A percentile compares a stretch with the other conserved stretches of the same genome.
Conservation (phyloP, 768 basidiomycete species). For the Lentinus tigrinus region DNA sequence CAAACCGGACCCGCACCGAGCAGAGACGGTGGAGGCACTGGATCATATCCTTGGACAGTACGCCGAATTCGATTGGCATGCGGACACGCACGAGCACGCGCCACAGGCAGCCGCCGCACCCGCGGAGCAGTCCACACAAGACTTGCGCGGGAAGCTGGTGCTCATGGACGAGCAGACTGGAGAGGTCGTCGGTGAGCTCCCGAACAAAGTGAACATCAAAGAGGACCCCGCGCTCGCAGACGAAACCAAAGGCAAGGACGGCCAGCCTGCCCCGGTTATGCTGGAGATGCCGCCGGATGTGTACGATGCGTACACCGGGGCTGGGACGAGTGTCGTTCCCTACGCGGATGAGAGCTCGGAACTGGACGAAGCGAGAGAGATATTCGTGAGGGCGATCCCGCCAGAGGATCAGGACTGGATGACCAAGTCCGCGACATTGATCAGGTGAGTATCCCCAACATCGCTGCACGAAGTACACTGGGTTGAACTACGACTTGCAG, state of each 20-base stretch:
- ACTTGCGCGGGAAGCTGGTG: constrained; percentile 55
- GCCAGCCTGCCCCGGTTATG: constrained; percentile 48
- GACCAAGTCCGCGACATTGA: constrained; percentile 51
- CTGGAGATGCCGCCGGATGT: constrained; percentile 62
- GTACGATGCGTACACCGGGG: constrained; percentile 29
- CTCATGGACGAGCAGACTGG: constrained; percentile 73
- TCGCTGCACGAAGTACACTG: neutral
- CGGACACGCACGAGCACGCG: neutral
- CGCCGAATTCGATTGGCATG: constrained; percentile 40
- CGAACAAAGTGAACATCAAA: constrained; percentile 50
- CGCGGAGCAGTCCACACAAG: constrained; percentile 1
- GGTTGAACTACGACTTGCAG: constrained; percentile 31
- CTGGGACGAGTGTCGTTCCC: constrained; percentile 15
- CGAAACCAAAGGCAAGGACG: constrained; percentile 36
- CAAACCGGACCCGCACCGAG: constrained; percentile 32
- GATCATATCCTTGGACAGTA: constrained; percentile 71
- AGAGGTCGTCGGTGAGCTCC: constrained; percentile 69
- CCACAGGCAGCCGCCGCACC: neutral
- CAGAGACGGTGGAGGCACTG: constrained; percentile 62
- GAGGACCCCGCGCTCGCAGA: constrained; percentile 55
- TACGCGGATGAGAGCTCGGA: constrained; percentile 15
- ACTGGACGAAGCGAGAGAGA: constrained; percentile 39
- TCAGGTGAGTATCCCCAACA: constrained; percentile 48
- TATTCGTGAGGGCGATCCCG: constrained; percentile 61
- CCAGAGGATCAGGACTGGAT: constrained; percentile 73